These are phyloP conservation scores for Haberlea rhodopensis DNA, from an alignment of 257 asterid species.

Conservation along the genomic window DNA sequence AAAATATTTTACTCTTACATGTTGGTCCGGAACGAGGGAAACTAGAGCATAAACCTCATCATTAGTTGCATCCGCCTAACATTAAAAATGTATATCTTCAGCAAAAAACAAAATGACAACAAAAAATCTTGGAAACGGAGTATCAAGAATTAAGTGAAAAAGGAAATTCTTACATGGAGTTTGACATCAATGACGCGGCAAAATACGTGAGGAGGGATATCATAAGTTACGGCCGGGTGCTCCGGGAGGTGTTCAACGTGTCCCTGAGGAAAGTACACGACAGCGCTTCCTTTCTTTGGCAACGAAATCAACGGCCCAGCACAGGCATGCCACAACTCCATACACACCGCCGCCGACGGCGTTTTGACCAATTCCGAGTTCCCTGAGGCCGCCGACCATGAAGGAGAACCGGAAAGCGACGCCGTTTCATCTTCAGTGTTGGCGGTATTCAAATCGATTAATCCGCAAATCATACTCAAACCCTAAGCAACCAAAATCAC, in stretches of 20 bases:
- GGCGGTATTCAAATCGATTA: conserved; percentile 73
- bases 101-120: background rate
- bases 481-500: conserved; percentile 42
- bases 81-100: conserved; percentile 16
- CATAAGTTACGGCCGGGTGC: conserved; percentile 41
- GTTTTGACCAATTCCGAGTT: conserved; percentile 27
- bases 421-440: conserved; percentile 54
- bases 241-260: conserved; percentile 71
- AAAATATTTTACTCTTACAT: conserved; percentile 42
- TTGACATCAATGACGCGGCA: conserved; percentile 92
- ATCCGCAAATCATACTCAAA: conserved; percentile 51
- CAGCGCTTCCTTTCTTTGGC: conserved; percentile 78
- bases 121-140: conserved; percentile 9
- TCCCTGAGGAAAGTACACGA: conserved; percentile 95
- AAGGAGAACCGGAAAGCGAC: conserved; percentile 35
- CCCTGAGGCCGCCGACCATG: conserved; percentile 35
- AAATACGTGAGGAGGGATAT: conserved; percentile 81
- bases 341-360: conserved; percentile 53
- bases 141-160: background rate
- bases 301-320: conserved; percentile 94
- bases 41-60: conserved; percentile 96
- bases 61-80: conserved; percentile 74
- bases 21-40: conserved; percentile 73
- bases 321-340: conserved; percentile 99
- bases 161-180: conserved; percentile 53